Evolutionary conservation across 495 filamentous ascomycete genomes (phyloP).

Genomic region (Physcia stellaris): DNA sequence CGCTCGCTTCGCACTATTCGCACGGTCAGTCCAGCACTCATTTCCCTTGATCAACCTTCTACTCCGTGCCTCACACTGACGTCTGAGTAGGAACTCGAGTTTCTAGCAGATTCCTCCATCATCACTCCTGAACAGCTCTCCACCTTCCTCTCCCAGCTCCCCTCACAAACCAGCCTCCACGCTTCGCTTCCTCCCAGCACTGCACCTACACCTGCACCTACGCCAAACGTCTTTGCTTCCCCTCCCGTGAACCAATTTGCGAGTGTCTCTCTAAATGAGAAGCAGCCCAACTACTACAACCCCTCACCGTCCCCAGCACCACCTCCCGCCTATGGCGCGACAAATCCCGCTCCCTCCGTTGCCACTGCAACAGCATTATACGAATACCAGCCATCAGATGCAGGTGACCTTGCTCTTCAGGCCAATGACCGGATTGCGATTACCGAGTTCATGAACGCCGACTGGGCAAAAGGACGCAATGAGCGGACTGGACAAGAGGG

Average conservation of each 20-base stretch:
- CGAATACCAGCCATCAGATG: conserved; percentile 62
- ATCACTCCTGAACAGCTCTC: conserved; percentile 59
- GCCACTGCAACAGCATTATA: conserved; percentile 70
- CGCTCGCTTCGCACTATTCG: conserved; percentile 77
- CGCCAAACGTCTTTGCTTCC: conserved; percentile 25
- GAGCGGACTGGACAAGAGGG: conserved; percentile 67
- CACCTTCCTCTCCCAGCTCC: conserved; percentile 59
- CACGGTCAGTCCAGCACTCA: conserved; percentile 40
- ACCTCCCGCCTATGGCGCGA: conserved; percentile 36
- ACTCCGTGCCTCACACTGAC: background rate
- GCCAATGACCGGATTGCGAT: conserved; percentile 67
- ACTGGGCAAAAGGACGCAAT: conserved; percentile 73
- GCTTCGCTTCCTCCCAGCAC: conserved; percentile 17
- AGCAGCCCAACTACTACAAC: conserved; percentile 28
- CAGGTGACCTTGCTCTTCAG: conserved; percentile 63
- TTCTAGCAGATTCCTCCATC: conserved; percentile 63
- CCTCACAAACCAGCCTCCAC: conserved; percentile 40
- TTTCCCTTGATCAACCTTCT: background rate
- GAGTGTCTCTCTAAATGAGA: conserved; percentile 38
- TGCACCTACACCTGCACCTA: conserved; percentile 25
- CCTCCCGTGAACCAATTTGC: conserved; percentile 32
- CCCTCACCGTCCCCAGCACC: conserved; percentile 36
- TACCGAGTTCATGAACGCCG: conserved; percentile 80
- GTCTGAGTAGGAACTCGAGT: conserved; percentile 68
- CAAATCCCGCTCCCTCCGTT: conserved; percentile 41